A percentile compares a stretch with the other conserved stretches of the same genome.
Evolutionary conservation across 2,329 filamentous ascomycete genomes (phyloP).

Genomic region (Aphanocladium album): DNA sequence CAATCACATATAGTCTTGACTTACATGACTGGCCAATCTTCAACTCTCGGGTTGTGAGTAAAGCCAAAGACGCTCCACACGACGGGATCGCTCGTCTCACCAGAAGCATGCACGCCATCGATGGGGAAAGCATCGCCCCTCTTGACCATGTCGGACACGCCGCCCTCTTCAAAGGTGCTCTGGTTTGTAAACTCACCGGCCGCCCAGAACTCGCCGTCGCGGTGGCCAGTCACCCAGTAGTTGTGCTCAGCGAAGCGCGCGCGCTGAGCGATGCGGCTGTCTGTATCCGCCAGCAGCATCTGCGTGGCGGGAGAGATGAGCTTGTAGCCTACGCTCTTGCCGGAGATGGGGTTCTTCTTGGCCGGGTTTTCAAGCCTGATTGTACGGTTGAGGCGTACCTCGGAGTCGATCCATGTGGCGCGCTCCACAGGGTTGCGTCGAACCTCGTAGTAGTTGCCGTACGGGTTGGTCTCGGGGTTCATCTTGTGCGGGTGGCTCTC

Average conservation of each 20-base stretch:
- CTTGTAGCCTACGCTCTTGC: conserved; percentile 47
- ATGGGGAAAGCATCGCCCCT: conserved; percentile 42
- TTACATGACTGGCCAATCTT: conserved; percentile 49
- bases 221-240: conserved; percentile 45
- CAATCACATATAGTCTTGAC: conserved; percentile 18
- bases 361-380: conserved; percentile 44
- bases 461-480: conserved; percentile 52
- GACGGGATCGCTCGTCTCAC: conserved; percentile 27
- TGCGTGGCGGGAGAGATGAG: conserved; percentile 41
- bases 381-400: conserved; percentile 45
- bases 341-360: conserved; percentile 42
- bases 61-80: conserved; percentile 46
- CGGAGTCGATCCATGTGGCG: conserved; percentile 47
- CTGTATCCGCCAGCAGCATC: conserved; percentile 41
- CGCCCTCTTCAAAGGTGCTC: conserved; percentile 37
- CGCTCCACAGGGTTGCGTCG: conserved; percentile 41
- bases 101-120: conserved; percentile 22
- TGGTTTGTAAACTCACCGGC: conserved; percentile 49
- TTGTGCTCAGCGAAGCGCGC: conserved; percentile 42
- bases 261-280: conserved; percentile 38
- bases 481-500: conserved; percentile 32
- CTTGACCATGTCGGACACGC: conserved; percentile 42
- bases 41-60: conserved; percentile 43
- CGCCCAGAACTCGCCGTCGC: conserved; percentile 46
- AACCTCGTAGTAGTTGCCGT: conserved; percentile 57